Percentiles rank a stretch among this genome's conserved stretches.
Conservation (phyloP, 345 rosid genomes). For the Linum trigynum region DNA sequence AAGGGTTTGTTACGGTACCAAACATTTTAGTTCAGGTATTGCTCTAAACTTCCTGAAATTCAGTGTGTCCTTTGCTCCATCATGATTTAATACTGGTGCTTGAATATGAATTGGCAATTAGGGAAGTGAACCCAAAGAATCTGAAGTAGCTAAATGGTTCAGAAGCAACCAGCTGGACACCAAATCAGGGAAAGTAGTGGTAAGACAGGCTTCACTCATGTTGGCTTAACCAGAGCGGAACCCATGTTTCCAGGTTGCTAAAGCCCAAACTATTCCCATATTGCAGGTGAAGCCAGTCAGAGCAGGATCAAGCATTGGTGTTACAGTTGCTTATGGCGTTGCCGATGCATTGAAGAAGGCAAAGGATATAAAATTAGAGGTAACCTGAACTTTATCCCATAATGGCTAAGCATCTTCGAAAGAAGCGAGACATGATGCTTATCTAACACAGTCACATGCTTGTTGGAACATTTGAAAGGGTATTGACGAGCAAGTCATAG, state of each 20-base stretch:
- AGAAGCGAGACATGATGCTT: slow-evolving; percentile 3
- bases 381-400: slow-evolving; percentile 17
- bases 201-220: slow-evolving; percentile 28
- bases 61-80: neutral
- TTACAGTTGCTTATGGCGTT: slow-evolving; percentile 81
- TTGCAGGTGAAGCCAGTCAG: slow-evolving; percentile 80
- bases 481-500: slow-evolving; percentile 62
- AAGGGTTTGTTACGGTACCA: slow-evolving; percentile 66
- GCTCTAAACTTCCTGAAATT: slow-evolving; percentile 5
- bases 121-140: slow-evolving; percentile 46
- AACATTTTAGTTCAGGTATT: slow-evolving; percentile 70
- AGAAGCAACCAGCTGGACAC: slow-evolving; percentile 53
- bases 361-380: slow-evolving; percentile 57
- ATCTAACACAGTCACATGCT: slow-evolving; percentile 7
- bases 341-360: slow-evolving; percentile 71
- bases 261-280: slow-evolving; percentile 4
- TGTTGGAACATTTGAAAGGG: slow-evolving; percentile 39
- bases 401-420: slow-evolving; percentile 6
- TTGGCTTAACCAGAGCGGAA: slow-evolving; percentile 3
- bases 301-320: slow-evolving; percentile 98
- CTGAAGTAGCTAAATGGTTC: slow-evolving; percentile 61
- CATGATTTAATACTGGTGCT: neutral
- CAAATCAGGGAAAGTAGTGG: slow-evolving; percentile 75
- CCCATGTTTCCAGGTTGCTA: slow-evolving; percentile 8
- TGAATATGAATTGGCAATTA: slow-evolving; percentile 18